A percentile compares a stretch with the other conserved stretches of the same genome.
Evolutionary conservation across 305 asterid species (phyloP).

Genomic region (Fraxinus greggii): DNA sequence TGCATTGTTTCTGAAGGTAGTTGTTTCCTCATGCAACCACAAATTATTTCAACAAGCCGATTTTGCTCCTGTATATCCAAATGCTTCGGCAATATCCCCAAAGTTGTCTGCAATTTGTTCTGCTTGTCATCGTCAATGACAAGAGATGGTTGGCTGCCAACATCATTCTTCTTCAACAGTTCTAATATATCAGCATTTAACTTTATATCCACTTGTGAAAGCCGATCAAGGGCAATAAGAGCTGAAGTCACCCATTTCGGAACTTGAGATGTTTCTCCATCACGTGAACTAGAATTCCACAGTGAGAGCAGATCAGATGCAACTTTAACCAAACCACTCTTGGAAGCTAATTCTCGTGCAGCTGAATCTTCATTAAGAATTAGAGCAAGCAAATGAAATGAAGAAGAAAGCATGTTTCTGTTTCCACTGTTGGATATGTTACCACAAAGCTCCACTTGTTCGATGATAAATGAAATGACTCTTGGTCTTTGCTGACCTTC

Average conservation of each 20-base stretch:
- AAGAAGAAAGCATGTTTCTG: slow-evolving; percentile 60
- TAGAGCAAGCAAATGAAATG: slow-evolving; percentile 86
- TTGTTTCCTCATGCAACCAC: slow-evolving; percentile 67
- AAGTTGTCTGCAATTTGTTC: slow-evolving; percentile 45
- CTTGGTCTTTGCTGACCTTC: slow-evolving; percentile 80
- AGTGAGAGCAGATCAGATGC: slow-evolving; percentile 68
- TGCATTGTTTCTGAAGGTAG: slow-evolving; percentile 90
- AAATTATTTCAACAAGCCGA: slow-evolving; percentile 66
- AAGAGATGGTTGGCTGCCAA: slow-evolving; percentile 51
- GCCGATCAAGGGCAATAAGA: slow-evolving; percentile 86
- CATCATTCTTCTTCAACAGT: slow-evolving; percentile 60
- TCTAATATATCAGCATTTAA: slow-evolving; percentile 64
- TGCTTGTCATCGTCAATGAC: slow-evolving; percentile 70
- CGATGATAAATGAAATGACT: slow-evolving; percentile 70
- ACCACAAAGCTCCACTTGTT: slow-evolving; percentile 79
- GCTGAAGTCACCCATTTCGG: slow-evolving; percentile 97
- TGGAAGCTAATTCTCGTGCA: slow-evolving; percentile 81
- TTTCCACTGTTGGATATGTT: slow-evolving; percentile 53
- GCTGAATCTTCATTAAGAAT: slow-evolving; percentile 83
- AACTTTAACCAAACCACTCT: slow-evolving; percentile 73
- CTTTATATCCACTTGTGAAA: slow-evolving; percentile 78
- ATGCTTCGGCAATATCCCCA: slow-evolving; percentile 54
- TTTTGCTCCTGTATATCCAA: slow-evolving; percentile 76
- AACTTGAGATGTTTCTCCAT: slow-evolving; percentile 57
- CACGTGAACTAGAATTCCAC: slow-evolving; percentile 62